Percentiles rank a stretch among this genome's conserved stretches.
These are phyloP conservation scores for Colletotrichum horii DNA, from an alignment of 2,329 filamentous ascomycete genomes.

Conservation along the genomic window DNA sequence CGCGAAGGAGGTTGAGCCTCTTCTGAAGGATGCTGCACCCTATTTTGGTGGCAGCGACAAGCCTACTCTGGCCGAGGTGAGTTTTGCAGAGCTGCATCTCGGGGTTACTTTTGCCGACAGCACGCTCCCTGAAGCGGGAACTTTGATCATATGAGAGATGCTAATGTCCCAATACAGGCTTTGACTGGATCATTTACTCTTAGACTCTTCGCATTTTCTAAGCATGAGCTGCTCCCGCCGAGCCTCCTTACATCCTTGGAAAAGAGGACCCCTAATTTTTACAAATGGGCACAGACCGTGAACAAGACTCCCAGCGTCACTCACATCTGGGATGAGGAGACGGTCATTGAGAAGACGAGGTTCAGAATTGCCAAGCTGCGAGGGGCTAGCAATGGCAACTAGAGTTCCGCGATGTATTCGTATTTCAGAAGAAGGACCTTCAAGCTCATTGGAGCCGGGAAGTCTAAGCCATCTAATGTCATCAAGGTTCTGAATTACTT, in stretches of 20 bases:
- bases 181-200: slow-evolving; percentile 71
- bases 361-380: slow-evolving; percentile 35
- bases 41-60: slow-evolving; percentile 69
- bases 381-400: background rate
- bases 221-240: slow-evolving; percentile 58
- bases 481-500: background rate
- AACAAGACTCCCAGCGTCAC: slow-evolving; percentile 69
- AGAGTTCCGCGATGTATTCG: background rate
- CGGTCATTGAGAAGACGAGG: slow-evolving; percentile 45
- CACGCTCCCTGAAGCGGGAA: background rate
- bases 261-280: slow-evolving; percentile 67
- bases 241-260: slow-evolving; percentile 51
- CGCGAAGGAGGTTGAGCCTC: slow-evolving; percentile 75
- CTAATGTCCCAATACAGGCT: slow-evolving; percentile 45
- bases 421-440: background rate
- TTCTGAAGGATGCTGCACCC: slow-evolving; percentile 60
- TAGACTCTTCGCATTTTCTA: slow-evolving; percentile 59
- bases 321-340: slow-evolving; percentile 63
- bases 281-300: slow-evolving; percentile 69
- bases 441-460: background rate
- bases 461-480: background rate
- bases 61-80: slow-evolving; percentile 77
- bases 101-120: background rate
- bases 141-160: background rate
- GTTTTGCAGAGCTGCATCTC: slow-evolving; percentile 17